Evolutionary conservation across 176 grass and related monocot genomes (phyloP).

Genomic region (Oropetium thomaeum): DNA sequence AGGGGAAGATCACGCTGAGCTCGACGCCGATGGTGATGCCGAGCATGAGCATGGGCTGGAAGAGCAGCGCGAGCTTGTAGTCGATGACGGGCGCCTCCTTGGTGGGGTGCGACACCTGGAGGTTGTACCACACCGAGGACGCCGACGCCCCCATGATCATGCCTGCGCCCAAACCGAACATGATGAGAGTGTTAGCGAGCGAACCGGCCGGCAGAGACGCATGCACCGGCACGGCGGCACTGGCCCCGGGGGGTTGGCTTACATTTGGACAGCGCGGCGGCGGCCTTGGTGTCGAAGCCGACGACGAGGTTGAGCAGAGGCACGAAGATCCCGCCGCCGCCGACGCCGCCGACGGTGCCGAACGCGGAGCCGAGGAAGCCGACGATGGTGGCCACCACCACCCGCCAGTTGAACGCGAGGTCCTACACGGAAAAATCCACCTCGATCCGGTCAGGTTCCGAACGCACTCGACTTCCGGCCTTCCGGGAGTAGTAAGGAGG

Average conservation of each 20-base stretch:
- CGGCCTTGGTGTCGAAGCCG: slow-evolving; percentile 96
- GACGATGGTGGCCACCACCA: slow-evolving; percentile 57
- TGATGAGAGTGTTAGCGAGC: background rate
- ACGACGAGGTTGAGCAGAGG: slow-evolving; percentile 91
- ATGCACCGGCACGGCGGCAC: background rate
- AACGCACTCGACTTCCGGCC: no score
- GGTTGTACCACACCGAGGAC: slow-evolving; percentile 98
- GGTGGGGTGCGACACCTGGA: slow-evolving; percentile 82
- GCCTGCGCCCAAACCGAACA: slow-evolving; percentile 42
- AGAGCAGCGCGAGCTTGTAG: slow-evolving; percentile 87
- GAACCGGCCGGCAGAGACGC: background rate
- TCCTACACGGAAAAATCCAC: slow-evolving; percentile 21
- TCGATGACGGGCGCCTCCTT: slow-evolving; percentile 90
- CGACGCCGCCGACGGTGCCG: slow-evolving; percentile 93
- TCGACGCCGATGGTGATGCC: slow-evolving; percentile 97
- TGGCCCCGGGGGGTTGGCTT: background rate
- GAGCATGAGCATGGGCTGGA: slow-evolving; percentile 99
- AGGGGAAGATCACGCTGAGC: slow-evolving; percentile 93
- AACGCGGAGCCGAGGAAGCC: slow-evolving; percentile 94
- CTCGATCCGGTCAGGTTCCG: background rate
- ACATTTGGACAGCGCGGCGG: slow-evolving; percentile 98
- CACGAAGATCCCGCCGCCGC: slow-evolving; percentile 95
- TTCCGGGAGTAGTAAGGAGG: no score
- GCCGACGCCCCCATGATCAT: slow-evolving; percentile 98
- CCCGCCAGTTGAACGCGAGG: slow-evolving; percentile 78